A percentile compares a stretch with the other conserved stretches of the same genome.
Evolutionary conservation across 2,329 filamentous ascomycete genomes (phyloP).

Genomic region (Ceratocystis eucalypticola): DNA sequence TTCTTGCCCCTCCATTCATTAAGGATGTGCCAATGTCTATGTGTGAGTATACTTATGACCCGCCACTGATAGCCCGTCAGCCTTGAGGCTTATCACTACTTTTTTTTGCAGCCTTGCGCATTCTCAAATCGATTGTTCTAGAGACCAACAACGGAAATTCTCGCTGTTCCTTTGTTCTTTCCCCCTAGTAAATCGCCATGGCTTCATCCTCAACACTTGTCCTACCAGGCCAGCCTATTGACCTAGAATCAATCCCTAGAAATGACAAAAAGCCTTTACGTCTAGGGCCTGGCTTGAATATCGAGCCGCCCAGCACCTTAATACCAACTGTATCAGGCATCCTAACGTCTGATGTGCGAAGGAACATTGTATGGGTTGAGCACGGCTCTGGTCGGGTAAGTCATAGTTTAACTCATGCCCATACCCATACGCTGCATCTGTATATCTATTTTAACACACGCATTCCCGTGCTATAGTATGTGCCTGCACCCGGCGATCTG

Average conservation of each 20-base stretch:
- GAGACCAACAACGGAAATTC: not conserved
- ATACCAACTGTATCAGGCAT: slow-evolving; percentile 54
- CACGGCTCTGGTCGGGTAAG: slow-evolving; percentile 54
- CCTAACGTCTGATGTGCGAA: slow-evolving; percentile 53
- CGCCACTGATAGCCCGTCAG: not conserved
- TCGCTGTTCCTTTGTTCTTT: not conserved
- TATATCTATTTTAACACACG: slow-evolving; percentile 7
- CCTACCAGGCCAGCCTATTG: slow-evolving; percentile 68
- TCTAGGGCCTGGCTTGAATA: slow-evolving; percentile 69
- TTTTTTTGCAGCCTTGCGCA: slow-evolving; percentile 13
- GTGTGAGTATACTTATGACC: slow-evolving; percentile 9
- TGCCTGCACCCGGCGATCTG: slow-evolving; percentile 66
- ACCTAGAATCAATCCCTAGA: slow-evolving; percentile 51
- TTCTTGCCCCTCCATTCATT: slow-evolving; percentile 16
- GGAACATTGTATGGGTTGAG: slow-evolving; percentile 69
- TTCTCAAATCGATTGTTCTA: not conserved
- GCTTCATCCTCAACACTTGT: slow-evolving; percentile 48
- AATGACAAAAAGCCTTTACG: slow-evolving; percentile 58
- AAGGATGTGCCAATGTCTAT: not conserved
- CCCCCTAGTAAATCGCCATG: slow-evolving; percentile 31
- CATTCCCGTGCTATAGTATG: slow-evolving; percentile 43
- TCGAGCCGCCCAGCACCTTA: slow-evolving; percentile 64
- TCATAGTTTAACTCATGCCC: slow-evolving; percentile 10
- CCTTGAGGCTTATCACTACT: slow-evolving; percentile 8
- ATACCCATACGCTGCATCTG: not conserved